Evolutionary conservation across 2,329 filamentous ascomycete genomes (phyloP).

Genomic region (Colletotrichum graminicola): DNA sequence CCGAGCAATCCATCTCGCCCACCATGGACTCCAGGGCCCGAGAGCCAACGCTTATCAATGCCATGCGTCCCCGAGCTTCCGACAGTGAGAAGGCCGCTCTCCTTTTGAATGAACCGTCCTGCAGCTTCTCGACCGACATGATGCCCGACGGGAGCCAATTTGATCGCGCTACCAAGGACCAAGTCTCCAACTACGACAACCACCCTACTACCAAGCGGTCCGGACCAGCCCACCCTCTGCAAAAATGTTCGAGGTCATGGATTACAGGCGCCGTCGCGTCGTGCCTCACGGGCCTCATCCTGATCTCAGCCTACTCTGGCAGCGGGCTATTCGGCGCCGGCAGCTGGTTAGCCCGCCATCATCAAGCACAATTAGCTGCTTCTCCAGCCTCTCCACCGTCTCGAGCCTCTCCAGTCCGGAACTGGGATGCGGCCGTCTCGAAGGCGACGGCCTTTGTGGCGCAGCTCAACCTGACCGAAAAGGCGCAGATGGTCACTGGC

Average conservation of each 20-base stretch:
- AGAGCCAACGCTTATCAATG: conserved; percentile 38
- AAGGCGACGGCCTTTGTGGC: conserved; percentile 78
- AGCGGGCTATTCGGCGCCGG: conserved; percentile 38
- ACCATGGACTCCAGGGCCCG: conserved; percentile 35
- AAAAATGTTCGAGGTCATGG: conserved; percentile 33
- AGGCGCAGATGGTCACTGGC: conserved; percentile 83
- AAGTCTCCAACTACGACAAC: not conserved
- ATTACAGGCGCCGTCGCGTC: conserved; percentile 27
- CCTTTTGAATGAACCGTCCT: conserved; percentile 40
- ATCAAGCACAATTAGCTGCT: conserved; percentile 30
- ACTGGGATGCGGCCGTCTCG: conserved; percentile 76
- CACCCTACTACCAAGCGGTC: not conserved
- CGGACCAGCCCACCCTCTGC: conserved; percentile 5
- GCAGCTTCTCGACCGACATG: conserved; percentile 39
- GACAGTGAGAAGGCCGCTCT: conserved; percentile 21
- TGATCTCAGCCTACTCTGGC: conserved; percentile 40
- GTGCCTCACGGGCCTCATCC: conserved; percentile 42
- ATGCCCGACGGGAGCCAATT: conserved; percentile 35
- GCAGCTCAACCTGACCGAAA: conserved; percentile 79
- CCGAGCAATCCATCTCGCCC: conserved; percentile 18
- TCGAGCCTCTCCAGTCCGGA: conserved; percentile 33
- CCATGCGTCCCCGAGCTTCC: conserved; percentile 37
- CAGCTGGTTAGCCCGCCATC: conserved; percentile 38
- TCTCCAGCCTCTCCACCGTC: conserved; percentile 15
- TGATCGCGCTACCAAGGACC: conserved; percentile 3